Evolutionary conservation across 2,329 filamentous ascomycete species (phyloP), one percentile per base, ranked within the genome.

Genomic region (Rugonectria rugulosa): DNA sequence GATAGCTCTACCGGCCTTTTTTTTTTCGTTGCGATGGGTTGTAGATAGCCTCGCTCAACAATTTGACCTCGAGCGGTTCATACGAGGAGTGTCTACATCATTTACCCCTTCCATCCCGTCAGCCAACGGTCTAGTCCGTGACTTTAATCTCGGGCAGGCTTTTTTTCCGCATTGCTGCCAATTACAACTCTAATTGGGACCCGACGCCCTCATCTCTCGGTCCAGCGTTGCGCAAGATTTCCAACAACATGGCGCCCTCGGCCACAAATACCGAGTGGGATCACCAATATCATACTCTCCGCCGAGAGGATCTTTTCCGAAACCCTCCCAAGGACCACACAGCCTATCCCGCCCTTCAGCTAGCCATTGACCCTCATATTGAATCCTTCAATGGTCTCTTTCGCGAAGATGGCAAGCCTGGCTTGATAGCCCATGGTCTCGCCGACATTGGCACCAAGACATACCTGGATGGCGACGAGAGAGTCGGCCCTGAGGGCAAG

Each of bases 301-400:
- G 91, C 56, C 89, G 94, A 68, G 91, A 99, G 70, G 84, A 90
- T 47, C 89, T 99, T 19, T 99, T 99, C 74, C 83, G 86, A 68
- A 88, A 96, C 64, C 94, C 95, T 15, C 94, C 95, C 0, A 89
- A 85, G 69, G 93, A 98, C 72, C 89, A 86, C 65, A 90, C 90
- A 9, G 92, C 94, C 56, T 98, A 96, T 70, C 95, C 95, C 12
- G 84, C 90, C 19, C 85, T 99, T 42, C 89, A 93, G 67, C 84
- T 85, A 58, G 91, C 94, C n/a, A 88, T 98, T 56, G 83, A 90
- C 63, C 95, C 95, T 44, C 95, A 99, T 75, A 89, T 98, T 67
- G 88, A 97, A 69, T 95, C 95, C 6, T 99, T 97, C 85, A 97
- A 99, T 79, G 88, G 88, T 47, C 82, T 98, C 42, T 96, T 97